Evolutionary conservation across 305 asterid genomes (phyloP).

Genomic region (Solanum chacoense): DNA sequence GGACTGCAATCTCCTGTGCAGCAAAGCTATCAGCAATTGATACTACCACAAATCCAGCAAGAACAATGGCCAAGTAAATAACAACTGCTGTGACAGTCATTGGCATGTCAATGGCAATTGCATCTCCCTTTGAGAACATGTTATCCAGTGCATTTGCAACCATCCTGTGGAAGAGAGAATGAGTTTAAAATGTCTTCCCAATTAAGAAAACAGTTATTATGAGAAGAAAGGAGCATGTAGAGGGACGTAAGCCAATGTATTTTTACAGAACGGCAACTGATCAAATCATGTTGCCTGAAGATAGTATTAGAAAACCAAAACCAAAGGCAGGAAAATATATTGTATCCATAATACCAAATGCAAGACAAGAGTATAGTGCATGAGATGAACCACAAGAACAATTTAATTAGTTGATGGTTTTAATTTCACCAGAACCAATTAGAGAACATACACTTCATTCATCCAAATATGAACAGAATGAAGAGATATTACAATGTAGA

Average conservation of each 20-base stretch:
- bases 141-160: conserved; percentile 75
- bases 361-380: not conserved
- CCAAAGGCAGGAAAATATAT: not conserved
- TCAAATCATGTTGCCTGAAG: not conserved
- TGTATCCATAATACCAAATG: not conserved
- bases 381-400: not conserved
- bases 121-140: conserved; percentile 70
- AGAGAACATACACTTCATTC: not conserved
- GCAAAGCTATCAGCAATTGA: conserved; percentile 99
- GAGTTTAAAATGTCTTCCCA: not conserved
- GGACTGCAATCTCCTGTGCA: conserved; percentile 78
- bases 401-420: not conserved
- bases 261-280: not conserved
- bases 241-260: not conserved
- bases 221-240: not conserved
- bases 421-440: not conserved
- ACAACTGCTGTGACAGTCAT: conserved; percentile 76
- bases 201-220: not conserved
- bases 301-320: not conserved
- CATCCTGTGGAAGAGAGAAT: conserved; percentile 39
- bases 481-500: not conserved
- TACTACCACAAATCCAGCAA: conserved; percentile 76
- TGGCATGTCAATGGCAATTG: conserved; percentile 93
- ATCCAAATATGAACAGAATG: not conserved
- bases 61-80: conserved; percentile 72